Evolutionary conservation across 805 yeast species (phyloP), one percentile per base, ranked within the genome.

Genomic region (Torulaspora microellipsoides): DNA sequence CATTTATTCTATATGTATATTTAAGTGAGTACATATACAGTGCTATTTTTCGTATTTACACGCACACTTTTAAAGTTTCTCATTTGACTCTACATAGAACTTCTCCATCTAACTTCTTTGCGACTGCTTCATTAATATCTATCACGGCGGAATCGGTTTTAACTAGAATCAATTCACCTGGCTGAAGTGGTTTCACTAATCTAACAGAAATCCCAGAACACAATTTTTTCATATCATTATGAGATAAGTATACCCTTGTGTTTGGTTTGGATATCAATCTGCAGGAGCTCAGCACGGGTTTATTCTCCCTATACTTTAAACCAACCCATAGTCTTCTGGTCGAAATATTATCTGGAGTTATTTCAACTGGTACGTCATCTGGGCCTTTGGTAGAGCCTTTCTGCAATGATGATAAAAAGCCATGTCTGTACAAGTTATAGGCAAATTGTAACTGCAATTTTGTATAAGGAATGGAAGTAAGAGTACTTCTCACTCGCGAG

Each of bases 301-400:
- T 71, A 58, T 83, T 79, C 51, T 87, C 78, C 59, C 91, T 78
- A 65, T 93, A 93, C 64, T 93, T 93, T 62, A 93, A 71, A 2
- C 90, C 95, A 15, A 93, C 65, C 99, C 99, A 93, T 39, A 93
- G 73, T 54, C 95, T 76, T 59, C 98, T 80, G 1, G 90, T 76
- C 14, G 95, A 67, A 27, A 93, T 78, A 60, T 91, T 90, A 60
- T 86, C 95, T 28, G 84, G 89, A 0, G 98, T 89, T 15, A 80
- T 85, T 34, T 83, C 89, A 3, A 79, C 80, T 0, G 90, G 83
- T 1, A 69, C 70, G 35, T 69, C 61, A 63, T 93, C 98, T 11
- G 99, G 98, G 1, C 96, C 96, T 8, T 75, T 62, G 1, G 78
- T 70, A 8, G 91, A 84, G 2, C 99, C 99, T 58, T 86, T 78